These are phyloP conservation scores for Multifurca ochricompacta DNA, from an alignment of 768 basidiomycete species.

Conservation along the genomic window DNA sequence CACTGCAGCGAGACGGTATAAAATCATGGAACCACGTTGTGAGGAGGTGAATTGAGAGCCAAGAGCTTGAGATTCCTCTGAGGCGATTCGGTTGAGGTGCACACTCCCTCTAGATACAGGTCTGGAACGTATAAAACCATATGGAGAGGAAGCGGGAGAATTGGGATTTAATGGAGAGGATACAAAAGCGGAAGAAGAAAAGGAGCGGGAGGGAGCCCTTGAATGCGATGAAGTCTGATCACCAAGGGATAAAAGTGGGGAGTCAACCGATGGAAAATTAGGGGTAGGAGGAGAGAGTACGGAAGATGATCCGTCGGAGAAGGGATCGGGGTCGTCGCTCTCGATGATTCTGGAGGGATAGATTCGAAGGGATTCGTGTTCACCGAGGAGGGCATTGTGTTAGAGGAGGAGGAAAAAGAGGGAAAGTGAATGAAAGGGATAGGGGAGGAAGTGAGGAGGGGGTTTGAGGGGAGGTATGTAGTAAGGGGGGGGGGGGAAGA, in stretches of 20 bases:
- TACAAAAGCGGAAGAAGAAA: conserved; percentile 31
- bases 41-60: conserved; percentile 25
- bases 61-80: conserved; percentile 39
- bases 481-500: neutral
- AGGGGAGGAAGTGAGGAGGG: neutral
- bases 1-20: conserved; percentile 50
- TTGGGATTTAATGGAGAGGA: conserved; percentile 50
- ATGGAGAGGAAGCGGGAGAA: conserved; percentile 20
- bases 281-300: conserved; percentile 4
- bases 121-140: conserved; percentile 30
- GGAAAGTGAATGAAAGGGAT: neutral
- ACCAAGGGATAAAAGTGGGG: neutral
- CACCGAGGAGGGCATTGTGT: conserved; percentile 5
- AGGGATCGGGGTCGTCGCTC: conserved; percentile 5
- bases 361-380: conserved; percentile 14
- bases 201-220: conserved; percentile 25
- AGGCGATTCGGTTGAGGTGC: conserved; percentile 36
- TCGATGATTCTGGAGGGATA: conserved; percentile 4
- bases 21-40: conserved; percentile 52
- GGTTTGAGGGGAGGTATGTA: neutral
- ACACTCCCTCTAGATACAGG: conserved; percentile 35
- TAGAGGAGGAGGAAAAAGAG: neutral
- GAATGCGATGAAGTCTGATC: neutral
- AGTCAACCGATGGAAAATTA: neutral
- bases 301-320: conserved; percentile 1